A percentile compares a stretch with the other conserved stretches of the same genome.
Conservation (phyloP, 371 early-diverging fungal genomes). For the Capniomyces stellatus region DNA sequence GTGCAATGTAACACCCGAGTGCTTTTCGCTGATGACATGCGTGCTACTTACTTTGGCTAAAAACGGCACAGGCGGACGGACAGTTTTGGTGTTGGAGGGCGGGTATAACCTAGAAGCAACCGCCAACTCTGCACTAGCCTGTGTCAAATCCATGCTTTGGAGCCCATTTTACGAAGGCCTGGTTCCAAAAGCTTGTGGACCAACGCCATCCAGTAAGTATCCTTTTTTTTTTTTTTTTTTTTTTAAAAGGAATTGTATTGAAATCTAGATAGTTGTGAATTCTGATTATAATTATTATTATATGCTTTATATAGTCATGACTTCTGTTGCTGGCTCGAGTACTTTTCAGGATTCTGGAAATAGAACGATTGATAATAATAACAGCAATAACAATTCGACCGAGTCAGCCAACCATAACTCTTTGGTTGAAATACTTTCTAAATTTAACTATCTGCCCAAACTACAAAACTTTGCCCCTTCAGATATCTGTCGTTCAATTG, state of each 20-base stretch:
- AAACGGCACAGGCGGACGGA: conserved; percentile 29
- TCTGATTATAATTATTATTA: background rate
- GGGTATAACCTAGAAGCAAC: conserved; percentile 66
- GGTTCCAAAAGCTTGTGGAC: conserved; percentile 7
- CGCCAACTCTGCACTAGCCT: conserved; percentile 52
- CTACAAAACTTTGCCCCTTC: no score
- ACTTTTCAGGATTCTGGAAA: background rate
- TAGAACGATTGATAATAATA: background rate
- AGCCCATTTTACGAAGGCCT: conserved; percentile 15
- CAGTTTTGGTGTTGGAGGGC: conserved; percentile 66
- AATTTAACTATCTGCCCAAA: no score
- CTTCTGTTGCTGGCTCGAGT: background rate
- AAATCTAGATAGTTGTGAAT: background rate
- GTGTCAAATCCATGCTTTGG: conserved; percentile 43
- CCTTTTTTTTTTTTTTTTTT: no score
- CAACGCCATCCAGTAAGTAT: no score
- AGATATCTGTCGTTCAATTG: no score
- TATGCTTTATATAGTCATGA: background rate
- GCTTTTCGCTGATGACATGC: conserved; percentile 73
- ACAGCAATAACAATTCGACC: no score
- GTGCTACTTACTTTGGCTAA: conserved; percentile 44
- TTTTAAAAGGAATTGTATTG: background rate
- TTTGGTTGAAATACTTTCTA: no score
- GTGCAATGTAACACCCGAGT: conserved; percentile 61
- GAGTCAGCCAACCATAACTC: no score